Base-by-base conservation (phyloP, 441 rosid species). In the Erysimum cheiri region DNA sequence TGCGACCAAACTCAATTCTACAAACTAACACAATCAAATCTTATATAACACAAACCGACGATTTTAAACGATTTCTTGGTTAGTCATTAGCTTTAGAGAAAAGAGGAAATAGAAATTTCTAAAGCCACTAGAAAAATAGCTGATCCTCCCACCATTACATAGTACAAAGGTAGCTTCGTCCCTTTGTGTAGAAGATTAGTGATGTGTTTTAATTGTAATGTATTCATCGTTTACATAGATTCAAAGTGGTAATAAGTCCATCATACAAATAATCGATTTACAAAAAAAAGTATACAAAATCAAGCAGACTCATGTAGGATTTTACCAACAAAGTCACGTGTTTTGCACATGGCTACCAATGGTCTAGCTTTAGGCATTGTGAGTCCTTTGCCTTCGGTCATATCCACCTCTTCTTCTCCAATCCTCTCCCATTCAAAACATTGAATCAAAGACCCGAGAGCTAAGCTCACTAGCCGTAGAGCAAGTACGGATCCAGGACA, bases 361-460 rank as follows among this genome's bases (percentile, higher is more conserved):
- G 77, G 68, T n/a, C 1, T 66, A 6, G 60, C 65, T 66, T 46
- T 73, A 29, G 72, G 56, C 77, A 73, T 40, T 1, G 67, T 33
- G 32, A 4, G 17, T 37, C 77, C 77, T 49, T 14, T 26, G 13
- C 62, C 39, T 73, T 73, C 77, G 8, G 1, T 48, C 77, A 73
- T 59, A 29, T 73, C 67, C 7, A 73, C 54, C 6, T 73, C 46
- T 19, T 66, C 61, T 22, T 66, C 47, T 2, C 57, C 66, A 6
- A 59, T 0, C 14, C 55, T 66, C 13, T 73, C 61, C 77, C 77
- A 73, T 2, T 73, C 77, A 14, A 73, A 59, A 33, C 72, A 73
- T 28, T 73, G 77, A 28, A 73, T 59, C 67, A 73, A 7, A 1
- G 62, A 66, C 2, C 67, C 77, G 4, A 73, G 60, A 17, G 62